Evolutionary conservation across 345 rosid species (phyloP), one percentile per base, ranked within the genome.

Genomic region (Abelmoschus esculentus): DNA sequence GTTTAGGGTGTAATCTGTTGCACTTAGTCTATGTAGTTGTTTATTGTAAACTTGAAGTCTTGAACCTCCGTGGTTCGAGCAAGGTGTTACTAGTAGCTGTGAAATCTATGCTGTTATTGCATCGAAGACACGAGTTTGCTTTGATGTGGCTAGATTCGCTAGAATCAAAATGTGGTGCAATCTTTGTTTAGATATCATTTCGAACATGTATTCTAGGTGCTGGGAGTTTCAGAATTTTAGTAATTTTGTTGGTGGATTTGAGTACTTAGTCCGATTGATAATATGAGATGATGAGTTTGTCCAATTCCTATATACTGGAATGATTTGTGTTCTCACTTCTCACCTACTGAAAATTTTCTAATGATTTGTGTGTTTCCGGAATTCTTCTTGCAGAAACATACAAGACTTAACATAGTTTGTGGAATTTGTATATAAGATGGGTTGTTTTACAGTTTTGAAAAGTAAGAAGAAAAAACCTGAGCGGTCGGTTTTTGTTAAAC

Each of bases 391-490:
- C 83, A 77, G 80, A 67, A 71, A 70, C 61, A n/a, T 29, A 2
- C 55, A 73, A 72, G 26, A 40, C 36, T 53, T 26, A 12, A n/a
- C 46, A 6, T 69, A 53, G 72, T 59, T 72, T 67, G 22, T 12
- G 42, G 71, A 56, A 15, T 56, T 62, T 81, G 73, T 77, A 76
- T 67, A 73, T 75, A 83, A 77, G 69, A 86, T 95, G 87, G 96
- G 97, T 14, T 95, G 98, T 80, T 91, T 95, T 79, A 73, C 89
- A 8, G 92, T 77, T 69, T 77, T 87, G 81, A 95, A 87, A 80
- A 40, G 85, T 81, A 91, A 82, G 88, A 95, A 95, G 92, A 91
- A 91, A 71, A 90, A 81, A 78, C 38, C 68, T 5, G 88, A 85
- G 64, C 80, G 65, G 29, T 72, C 84, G 1, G 75, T 75, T 74